phyloP scores from a whole-genome alignment of 257 asterid genomes.

The Linaria vulgaris region DNA sequence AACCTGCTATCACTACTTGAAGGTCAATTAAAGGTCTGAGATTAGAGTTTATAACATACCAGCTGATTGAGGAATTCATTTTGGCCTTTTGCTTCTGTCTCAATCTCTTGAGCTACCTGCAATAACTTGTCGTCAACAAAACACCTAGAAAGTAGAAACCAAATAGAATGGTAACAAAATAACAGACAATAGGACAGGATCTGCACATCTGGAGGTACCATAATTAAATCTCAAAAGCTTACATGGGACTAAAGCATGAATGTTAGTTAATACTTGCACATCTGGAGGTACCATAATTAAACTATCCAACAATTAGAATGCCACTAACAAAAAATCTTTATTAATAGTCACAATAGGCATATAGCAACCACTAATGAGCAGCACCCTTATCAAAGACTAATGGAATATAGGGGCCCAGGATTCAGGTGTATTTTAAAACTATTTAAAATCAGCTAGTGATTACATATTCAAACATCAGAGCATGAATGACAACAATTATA shows the following conservation, averaged over 20 bases:
- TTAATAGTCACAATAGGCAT: not conserved
- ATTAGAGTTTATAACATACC: conserved; percentile 46
- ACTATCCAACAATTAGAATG: not conserved
- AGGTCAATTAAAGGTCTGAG: conserved; percentile 12
- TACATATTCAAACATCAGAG: no score
- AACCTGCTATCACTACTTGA: conserved; percentile 5
- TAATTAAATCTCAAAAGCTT: conserved; percentile 3
- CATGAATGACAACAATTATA: no score
- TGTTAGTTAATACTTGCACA: conserved; percentile 3
- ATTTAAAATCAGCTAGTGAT: not conserved
- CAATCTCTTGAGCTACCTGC: conserved; percentile 95
- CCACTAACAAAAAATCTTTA: not conserved
- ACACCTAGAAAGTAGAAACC: conserved; percentile 3
- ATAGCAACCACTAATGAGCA: not conserved
- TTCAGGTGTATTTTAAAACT: not conserved
- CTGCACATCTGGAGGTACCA: no score
- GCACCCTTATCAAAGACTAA: not conserved
- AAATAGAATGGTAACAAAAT: not conserved
- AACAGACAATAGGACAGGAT: conserved; percentile 7
- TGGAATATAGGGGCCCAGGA: not conserved
- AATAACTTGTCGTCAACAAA: conserved; percentile 20
- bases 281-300: not conserved
- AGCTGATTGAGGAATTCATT: conserved; percentile 87
- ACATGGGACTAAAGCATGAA: not conserved
- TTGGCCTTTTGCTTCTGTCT: conserved; percentile 78